Base-by-base conservation (phyloP, 805 yeast genomes). In the Kluyveromyces siamensis region DNA sequence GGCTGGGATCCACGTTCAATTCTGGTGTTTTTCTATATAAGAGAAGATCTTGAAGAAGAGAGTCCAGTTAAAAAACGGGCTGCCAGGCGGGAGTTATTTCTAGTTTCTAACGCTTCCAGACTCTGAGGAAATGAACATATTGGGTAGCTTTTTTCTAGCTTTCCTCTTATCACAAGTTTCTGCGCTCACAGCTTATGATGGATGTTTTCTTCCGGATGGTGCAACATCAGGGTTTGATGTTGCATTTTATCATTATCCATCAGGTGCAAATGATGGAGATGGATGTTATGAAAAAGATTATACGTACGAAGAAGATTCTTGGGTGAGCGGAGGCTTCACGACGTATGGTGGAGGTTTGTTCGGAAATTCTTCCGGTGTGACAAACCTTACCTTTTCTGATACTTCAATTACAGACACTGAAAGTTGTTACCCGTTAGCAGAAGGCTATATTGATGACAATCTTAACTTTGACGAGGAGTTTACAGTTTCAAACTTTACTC, bases 401-500 rank as follows among this genome's bases (percentile, higher is more conserved):
- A 30, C 35, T 30, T 30, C 35, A 30, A 30, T 30, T 30, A 10
- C 11, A 30, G 3, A 11, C 11, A 11, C 35, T 30, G 35, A 30
- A 11, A 30, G 14, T 30, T 30, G 35, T 30, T 30, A 11, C 35
- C 35, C 11, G 14, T 10, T 30, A 11, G 35, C 14, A 11, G 35
- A 30, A 30, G 35, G 35, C 14, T 11, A 10, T 30, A 13, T 30
- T 30, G 35, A 30, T 30, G 35, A 7, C 14, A 30, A 30, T 30
- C 35, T 30, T 10, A 30, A 30, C 35, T 30, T 30, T 30, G 35
- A 30, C 14, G 35, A 30, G 3, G 14, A 30, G 14, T 30, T 30
- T 30, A 30, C 35, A 30, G 35, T 30, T 30, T 30, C 55, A 10
- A 57, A 59, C 44, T 58, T 55, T 37, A 49, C 61, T 27, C 49